Evolutionary conservation across 495 filamentous ascomycete species (phyloP).

Genomic region (Penicillium mononematosum): DNA sequence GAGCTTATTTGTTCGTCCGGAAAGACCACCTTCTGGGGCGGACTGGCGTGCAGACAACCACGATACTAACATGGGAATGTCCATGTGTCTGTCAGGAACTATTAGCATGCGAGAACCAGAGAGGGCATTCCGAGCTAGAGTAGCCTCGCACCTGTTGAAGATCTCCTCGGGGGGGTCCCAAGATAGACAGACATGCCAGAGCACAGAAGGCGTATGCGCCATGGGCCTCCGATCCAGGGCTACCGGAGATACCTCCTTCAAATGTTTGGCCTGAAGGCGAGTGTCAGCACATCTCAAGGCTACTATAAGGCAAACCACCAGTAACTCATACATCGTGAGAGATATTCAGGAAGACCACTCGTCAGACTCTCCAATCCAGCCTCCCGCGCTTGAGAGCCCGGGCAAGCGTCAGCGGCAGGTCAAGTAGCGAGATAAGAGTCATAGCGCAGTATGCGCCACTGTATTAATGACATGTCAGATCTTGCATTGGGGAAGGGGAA

Average conservation of each 20-base stretch:
- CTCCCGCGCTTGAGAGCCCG: conserved; percentile 53
- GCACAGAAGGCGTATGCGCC: conserved; percentile 97
- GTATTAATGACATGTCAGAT: conserved; percentile 16
- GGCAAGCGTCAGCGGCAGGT: conserved; percentile 77
- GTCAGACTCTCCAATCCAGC: conserved; percentile 54
- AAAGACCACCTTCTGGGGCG: conserved; percentile 86
- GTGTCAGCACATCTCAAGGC: conserved; percentile 16
- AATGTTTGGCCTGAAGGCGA: conserved; percentile 74
- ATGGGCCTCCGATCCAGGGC: conserved; percentile 84
- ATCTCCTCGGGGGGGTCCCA: conserved; percentile 71
- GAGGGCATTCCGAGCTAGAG: not conserved
- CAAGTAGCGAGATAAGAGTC: conserved; percentile 75
- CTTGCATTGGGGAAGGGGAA: conserved; percentile 11
- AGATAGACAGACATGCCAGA: conserved; percentile 77
- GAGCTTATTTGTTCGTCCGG: conserved; percentile 94
- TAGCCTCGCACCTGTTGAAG: conserved; percentile 56
- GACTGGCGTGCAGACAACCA: conserved; percentile 91
- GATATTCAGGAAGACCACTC: conserved; percentile 71
- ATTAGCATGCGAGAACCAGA: conserved; percentile 17
- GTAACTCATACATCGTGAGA: conserved; percentile 68
- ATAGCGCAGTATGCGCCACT: conserved; percentile 90
- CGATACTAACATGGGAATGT: conserved; percentile 71
- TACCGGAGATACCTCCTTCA: conserved; percentile 86
- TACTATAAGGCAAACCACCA: not conserved
- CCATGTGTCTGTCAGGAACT: conserved; percentile 60